Evolutionary conservation across 176 grass and related monocot genomes (phyloP), one percentile per base, ranked within the genome.

Genomic region (Triticum urartu): DNA sequence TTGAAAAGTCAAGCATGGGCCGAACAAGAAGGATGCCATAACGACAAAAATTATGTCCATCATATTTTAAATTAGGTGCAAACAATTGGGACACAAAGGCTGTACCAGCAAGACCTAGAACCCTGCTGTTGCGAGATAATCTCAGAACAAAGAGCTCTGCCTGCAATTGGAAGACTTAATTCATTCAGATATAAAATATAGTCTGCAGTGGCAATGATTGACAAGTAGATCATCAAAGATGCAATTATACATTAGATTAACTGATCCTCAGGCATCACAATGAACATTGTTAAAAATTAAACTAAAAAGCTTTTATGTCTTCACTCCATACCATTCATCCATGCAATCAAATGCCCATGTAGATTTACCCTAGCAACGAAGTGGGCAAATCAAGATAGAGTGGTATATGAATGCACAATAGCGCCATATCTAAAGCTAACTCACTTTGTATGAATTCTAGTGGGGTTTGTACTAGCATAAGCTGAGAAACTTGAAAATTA

Each of bases 71-170:
- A 71, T 87, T 82, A 71, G 66, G 65, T 64, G 91, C 81, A 86
- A 98, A 95, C 74, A 98, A 85, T 38, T 98, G 93, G 50, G 93
- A 92, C 64, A 95, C 68, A 81, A 95, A 95, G 22, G 93, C 91
- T 91, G 94, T 98, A 42, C 96, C 93, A 87, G 96, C 93, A 90
- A 98, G 96, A n/a, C 96, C 96, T 83, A 98, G 73, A 84, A 98
- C 91, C 73, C 91, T 92, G 89, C 96, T 98, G 75, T 94, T 92
- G 67, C 96, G 93, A 86, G 96, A 98, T 77, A 98, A 62, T 79
- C 96, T 94, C 61, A 98, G 81, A 88, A 98, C 88, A 78, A 95
- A 95, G 75, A 98, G 93, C 34, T 98, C 96, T 64, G 93, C 96
- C 95, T 97, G 85, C 82, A 88, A 26, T 83, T 85, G 82, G 5